A percentile compares a stretch with the other conserved stretches of the same genome.
Conservation (phyloP, 495 filamentous ascomycete genomes). For the Tuber indicum region DNA sequence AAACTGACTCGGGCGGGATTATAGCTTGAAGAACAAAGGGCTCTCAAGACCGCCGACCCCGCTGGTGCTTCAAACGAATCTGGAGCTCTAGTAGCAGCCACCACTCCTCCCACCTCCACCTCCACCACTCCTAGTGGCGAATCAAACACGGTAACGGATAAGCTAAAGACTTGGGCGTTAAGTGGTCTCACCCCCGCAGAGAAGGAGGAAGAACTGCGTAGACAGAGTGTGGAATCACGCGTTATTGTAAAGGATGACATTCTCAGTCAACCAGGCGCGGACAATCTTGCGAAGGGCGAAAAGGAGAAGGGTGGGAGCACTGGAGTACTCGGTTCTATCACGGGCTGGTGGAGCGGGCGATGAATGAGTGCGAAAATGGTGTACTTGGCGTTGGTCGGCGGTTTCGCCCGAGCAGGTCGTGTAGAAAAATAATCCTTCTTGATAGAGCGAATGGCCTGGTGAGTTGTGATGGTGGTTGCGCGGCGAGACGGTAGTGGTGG, state of each 20-base stretch:
- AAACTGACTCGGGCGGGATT: neutral
- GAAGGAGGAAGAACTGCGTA: slow-evolving; percentile 21
- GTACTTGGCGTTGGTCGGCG: neutral
- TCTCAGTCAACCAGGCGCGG: slow-evolving; percentile 12
- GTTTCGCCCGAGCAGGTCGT: neutral
- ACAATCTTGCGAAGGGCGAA: slow-evolving; percentile 27
- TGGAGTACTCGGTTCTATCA: slow-evolving; percentile 25
- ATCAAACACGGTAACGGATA: slow-evolving; percentile 15
- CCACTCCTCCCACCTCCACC: slow-evolving; percentile 26
- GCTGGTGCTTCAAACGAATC: slow-evolving; percentile 40
- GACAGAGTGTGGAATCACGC: slow-evolving; percentile 8
- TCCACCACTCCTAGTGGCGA: slow-evolving; percentile 1
- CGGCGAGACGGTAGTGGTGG: neutral
- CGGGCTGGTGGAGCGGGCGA: slow-evolving; percentile 26
- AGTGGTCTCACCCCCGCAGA: slow-evolving; percentile 42
- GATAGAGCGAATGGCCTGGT: neutral
- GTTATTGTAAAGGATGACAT: slow-evolving; percentile 9
- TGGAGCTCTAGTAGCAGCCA: slow-evolving; percentile 20
- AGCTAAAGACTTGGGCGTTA: slow-evolving; percentile 43
- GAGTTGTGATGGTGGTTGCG: neutral
- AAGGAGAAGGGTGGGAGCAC: slow-evolving; percentile 24
- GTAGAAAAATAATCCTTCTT: neutral
- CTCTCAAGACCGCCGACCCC: slow-evolving; percentile 2
- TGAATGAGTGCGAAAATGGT: neutral
- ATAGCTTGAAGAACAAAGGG: slow-evolving; percentile 31